phyloP scores from a whole-genome alignment of 208 protist genomes.

The Porcisia hertigi region DNA sequence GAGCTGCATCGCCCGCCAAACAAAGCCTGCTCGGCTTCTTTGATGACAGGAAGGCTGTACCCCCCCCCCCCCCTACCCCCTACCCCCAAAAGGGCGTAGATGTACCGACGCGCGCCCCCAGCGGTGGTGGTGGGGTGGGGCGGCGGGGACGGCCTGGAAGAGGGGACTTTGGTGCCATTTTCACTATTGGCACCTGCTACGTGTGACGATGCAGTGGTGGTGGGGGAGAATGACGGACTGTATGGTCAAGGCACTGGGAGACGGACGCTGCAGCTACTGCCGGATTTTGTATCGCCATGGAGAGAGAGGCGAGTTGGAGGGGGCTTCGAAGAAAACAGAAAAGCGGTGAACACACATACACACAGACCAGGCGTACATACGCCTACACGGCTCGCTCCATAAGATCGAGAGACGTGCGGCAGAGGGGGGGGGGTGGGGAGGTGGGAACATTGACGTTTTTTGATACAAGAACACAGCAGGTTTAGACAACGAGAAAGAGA shows the following conservation, averaged over 20 bases:
- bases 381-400: neutral
- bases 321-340: neutral
- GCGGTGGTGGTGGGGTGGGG: too few species aligned
- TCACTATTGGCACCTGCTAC: neutral
- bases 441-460: too few species aligned
- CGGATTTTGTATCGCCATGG: neutral
- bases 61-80: neutral
- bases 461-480: too few species aligned
- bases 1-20: neutral
- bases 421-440: neutral
- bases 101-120: neutral
- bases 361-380: neutral
- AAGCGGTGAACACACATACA: conserved; percentile 3
- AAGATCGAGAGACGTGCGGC: neutral
- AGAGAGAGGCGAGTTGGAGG: neutral
- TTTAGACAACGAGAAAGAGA: neutral
- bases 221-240: neutral
- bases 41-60: neutral
- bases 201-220: neutral
- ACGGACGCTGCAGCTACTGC: neutral
- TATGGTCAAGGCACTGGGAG: neutral
- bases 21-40: neutral
- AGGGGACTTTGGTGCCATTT: neutral
- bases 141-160: neutral
- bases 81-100: neutral